Percentiles rank a stretch among this genome's conserved stretches.
Conservation (phyloP, 306 rosid genomes). For the Abrus pulchellus region DNA sequence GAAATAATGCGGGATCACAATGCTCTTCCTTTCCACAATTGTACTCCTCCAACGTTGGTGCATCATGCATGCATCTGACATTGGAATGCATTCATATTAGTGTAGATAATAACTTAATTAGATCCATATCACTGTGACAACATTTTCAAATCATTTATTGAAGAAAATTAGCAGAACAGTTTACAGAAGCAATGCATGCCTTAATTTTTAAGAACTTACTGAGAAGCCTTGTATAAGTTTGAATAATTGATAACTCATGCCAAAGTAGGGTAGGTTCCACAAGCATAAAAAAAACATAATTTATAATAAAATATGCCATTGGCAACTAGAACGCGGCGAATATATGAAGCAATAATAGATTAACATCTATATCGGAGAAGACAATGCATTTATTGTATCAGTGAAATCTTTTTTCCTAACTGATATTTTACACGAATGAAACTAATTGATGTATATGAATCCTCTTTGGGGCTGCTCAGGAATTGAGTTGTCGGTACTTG, state of each 20-base stretch:
- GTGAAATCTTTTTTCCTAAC: too few relatives aligned
- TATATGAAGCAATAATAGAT: conserved; percentile 31
- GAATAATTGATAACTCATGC: neutral
- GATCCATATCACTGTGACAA: neutral
- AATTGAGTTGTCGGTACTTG: conserved; percentile 62
- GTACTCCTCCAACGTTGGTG: neutral
- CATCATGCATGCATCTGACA: conserved; percentile 33
- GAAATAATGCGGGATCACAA: conserved; percentile 25
- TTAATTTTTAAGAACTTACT: neutral
- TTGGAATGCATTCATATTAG: conserved; percentile 1
- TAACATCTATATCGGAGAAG: conserved; percentile 34
- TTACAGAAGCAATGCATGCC: neutral
- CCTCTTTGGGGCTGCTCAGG: conserved; percentile 67
- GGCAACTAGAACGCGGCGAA: neutral
- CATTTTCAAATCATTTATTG: neutral
- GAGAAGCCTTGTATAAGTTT: too few relatives aligned
- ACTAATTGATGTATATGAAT: conserved; percentile 32
- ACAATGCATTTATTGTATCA: neutral
- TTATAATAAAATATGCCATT: neutral
- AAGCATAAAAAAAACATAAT: neutral
- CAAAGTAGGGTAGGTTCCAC: neutral
- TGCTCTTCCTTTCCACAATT: conserved; percentile 5
- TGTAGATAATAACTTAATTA: neutral
- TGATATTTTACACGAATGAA: conserved; percentile 28
- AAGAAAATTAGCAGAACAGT: neutral